Base-by-base conservation (phyloP, 371 early-diverging fungal genomes). In the Mucor lusitanicus region DNA sequence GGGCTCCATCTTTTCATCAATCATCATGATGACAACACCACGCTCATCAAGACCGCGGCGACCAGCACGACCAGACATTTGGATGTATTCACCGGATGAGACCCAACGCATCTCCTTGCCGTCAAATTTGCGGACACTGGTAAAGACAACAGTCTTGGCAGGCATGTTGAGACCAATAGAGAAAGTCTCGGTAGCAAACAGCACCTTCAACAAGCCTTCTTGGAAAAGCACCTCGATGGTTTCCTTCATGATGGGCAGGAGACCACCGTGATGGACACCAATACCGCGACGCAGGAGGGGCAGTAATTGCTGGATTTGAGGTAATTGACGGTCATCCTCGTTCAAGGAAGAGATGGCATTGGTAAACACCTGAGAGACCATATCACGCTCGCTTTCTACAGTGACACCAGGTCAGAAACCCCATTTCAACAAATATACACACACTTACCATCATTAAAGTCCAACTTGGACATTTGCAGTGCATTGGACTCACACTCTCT, bases 151-250 rank as follows among this genome's bases (percentile, higher is more conserved):
- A 1, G 99, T 99, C 75, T 97, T 97, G 61, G 99, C 99, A 42
- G 99, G 99, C 99, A 99, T 99, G 86, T 99, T 99, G 57, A 99
- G 79, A 53, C 99, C 99, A 76, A 99, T 99, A 6, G 99, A 98
- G 85, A 99, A 99, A 0, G 99, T 99, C 78, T 99, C 99, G 1
- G 99, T 99, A 39, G 99, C 99, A 91, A 99, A 99, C 39, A 99
- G 84, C 15, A 99, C 97, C 84, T 99, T 99, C 39, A 99, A 73
- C 56, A 99, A 81, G 40, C 96, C 96, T 84, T 99, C 99, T 78
- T 99, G 99, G 88, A 99, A 99, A 30, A 99, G 87, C 65, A 99
- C 96, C 84, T 99, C 99, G 37, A 99, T 98, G 11, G 99, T 95
- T 84, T 99, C 99, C 81, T 99, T 99, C 67, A 99, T 85, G 50